Percentiles rank a stretch among this genome's conserved stretches.
phyloP scores from a whole-genome alignment of 75 land plant species.

The Pseudotsuga menziesii region DNA sequence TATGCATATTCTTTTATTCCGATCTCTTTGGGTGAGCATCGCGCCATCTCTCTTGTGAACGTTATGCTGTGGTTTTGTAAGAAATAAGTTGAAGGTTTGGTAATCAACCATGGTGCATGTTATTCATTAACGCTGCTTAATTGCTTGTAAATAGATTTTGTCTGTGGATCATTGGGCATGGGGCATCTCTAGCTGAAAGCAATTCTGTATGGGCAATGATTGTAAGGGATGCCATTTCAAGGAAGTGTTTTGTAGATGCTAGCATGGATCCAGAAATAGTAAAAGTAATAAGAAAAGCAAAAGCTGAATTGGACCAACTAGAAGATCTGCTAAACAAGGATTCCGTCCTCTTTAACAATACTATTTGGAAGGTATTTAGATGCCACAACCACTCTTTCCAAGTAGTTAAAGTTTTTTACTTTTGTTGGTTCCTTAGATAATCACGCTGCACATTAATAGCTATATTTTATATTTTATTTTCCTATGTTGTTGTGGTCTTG shows the following conservation, averaged over 20 bases:
- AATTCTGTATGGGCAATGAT: conserved; percentile 52
- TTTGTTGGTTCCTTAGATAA: too few species aligned
- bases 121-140: background rate
- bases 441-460: too few species aligned
- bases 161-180: conserved; percentile 76
- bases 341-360: conserved; percentile 38
- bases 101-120: too few species aligned
- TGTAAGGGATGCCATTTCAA: conserved; percentile 50
- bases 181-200: conserved; percentile 31
- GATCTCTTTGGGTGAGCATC: background rate
- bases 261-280: conserved; percentile 30
- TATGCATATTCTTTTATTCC: conserved; percentile 10
- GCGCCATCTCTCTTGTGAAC: background rate
- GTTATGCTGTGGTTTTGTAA: too few species aligned
- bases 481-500: too few species aligned
- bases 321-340: conserved; percentile 41
- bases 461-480: too few species aligned
- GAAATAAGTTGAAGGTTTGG: too few species aligned
- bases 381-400: background rate
- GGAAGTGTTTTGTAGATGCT: conserved; percentile 40
- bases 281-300: conserved; percentile 34
- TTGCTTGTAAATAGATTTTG: conserved; percentile 35
- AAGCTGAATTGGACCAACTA: conserved; percentile 44
- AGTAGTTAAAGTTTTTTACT: too few species aligned
- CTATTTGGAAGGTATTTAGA: conserved; percentile 59